Evolutionary conservation across 352 stramenopile genomes (phyloP), one percentile per base, ranked within the genome.

Genomic region (Pythium dissotocum): DNA sequence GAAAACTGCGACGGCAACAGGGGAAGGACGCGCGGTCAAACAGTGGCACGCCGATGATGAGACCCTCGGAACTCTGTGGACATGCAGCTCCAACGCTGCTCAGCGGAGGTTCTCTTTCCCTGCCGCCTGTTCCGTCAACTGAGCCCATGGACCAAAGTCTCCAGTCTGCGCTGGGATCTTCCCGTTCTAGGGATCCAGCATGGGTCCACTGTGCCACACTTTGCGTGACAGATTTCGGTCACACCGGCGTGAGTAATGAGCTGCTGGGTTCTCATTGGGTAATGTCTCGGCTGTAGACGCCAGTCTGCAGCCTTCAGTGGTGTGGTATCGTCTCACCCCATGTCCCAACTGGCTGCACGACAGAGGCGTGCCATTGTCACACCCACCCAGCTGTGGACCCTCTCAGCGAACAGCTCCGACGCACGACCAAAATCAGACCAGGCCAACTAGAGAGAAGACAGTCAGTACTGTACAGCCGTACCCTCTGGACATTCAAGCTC

Each of bases 321-420:
- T 53, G 46, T 18, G 21, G 21, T 24, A 32, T 30, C 46, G 46
- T 53, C 46, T 53, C 46, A 53, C n/a, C 46, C 42, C 46, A 13
- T 53, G 46, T 53, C 46, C 46, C 46, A 53, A 28, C 42, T 26
- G 36, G 7, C 36, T 16, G 36, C 6, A 30, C 12, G 12, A 53
- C 12, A 53, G 46, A 30, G 18, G 46, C 46, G 46, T 2, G 46
- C n/a, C n/a, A 14, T 32, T 53, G 46, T 53, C 46, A 10, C 46
- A 53, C 46, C 46, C 46, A 53, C 12, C 46, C 46, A 53, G 18
- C 46, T 53, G 46, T 24, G 21, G 46, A 53, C 46, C 46, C 14
- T 18, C 46, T 53, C 46, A 28, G 46, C 6, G 6, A 30, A 30
- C 16, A 24, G 46, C 46, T 14, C 6, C 46, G 16, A 53, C n/a